Evolutionary conservation across 768 basidiomycete genomes (phyloP), one percentile per base, ranked within the genome.

Genomic region (Mycena crocata): DNA sequence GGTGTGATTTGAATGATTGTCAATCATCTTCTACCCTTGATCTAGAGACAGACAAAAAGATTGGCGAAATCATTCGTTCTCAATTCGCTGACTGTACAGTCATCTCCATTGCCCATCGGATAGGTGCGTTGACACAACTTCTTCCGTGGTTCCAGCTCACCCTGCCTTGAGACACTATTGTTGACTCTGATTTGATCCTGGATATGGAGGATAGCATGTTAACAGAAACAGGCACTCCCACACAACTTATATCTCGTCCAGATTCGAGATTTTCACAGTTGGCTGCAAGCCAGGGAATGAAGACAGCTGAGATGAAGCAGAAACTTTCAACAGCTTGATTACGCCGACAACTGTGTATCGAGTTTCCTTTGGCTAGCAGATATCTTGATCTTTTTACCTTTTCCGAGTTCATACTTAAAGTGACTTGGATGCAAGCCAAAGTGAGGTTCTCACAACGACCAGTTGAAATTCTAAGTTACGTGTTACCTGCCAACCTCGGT

Each of bases 81-180:
- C 50, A 67, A 9, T 44, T 67, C 9, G 17, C 24, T 14, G 42
- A 62, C 31, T 62, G 51, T 30, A 67, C 65, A 2, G 65, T 67
- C 14, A 54, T 67, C 40, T 59, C 59, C 31, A 34, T 67, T 5
- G 65, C 65, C 23, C 65, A 67, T 49, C 65, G 65, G n/a, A 62
- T 67, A 1, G 42, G 65, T 67, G 19, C 32, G 65, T 57, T 37
- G 21, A 46, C 15, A 5, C 8, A 26, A 3, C 14, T 24, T 21
- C n/a, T 56, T n/a, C n/a, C n/a, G 49, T 44, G 23, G 13, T 28
- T 24, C 21, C 3, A 3, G 21, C 23, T 23, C 21, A 48, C 15
- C 26, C 19, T 40, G 5, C 21, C 21, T 28, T n/a, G 2, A 67
- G 51, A 54, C 19, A 67, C 65, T 2, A 62, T 67, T 23, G 45